Conservation (phyloP, 495 filamentous ascomycete species). For the Aspergillus nidulans region DNA sequence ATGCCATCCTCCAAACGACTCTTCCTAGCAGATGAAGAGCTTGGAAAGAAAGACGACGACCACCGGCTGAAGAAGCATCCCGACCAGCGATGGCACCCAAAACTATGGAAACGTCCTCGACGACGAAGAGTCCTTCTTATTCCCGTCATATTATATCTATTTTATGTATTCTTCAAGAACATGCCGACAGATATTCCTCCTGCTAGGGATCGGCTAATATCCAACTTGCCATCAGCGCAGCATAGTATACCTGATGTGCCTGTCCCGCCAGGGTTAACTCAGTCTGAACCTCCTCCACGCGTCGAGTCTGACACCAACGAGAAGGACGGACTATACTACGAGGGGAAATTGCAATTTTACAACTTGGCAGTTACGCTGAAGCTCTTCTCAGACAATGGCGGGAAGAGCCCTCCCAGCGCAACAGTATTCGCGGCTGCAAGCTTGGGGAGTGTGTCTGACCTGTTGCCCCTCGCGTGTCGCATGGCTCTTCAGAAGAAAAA, state of each 20-base stretch:
- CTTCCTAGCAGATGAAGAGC: slow-evolving; percentile 57
- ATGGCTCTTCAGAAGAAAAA: slow-evolving; percentile 45
- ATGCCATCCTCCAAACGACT: slow-evolving; percentile 45
- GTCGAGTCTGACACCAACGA: slow-evolving; percentile 20
- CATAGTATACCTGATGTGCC: slow-evolving; percentile 5
- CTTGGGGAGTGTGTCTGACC: slow-evolving; percentile 45
- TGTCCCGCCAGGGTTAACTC: slow-evolving; percentile 5
- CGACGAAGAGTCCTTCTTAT: slow-evolving; percentile 41
- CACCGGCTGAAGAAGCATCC: slow-evolving; percentile 36
- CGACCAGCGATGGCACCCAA: slow-evolving; percentile 23
- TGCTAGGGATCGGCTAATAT: slow-evolving; percentile 27
- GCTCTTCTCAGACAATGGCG: slow-evolving; percentile 23
- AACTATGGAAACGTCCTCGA: slow-evolving; percentile 33
- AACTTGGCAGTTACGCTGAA: slow-evolving; percentile 48
- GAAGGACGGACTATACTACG: slow-evolving; percentile 41
- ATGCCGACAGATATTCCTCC: slow-evolving; percentile 44
- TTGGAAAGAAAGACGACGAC: slow-evolving; percentile 68
- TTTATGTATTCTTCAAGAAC: slow-evolving; percentile 53
- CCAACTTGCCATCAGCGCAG: slow-evolving; percentile 20
- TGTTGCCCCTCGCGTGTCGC: slow-evolving; percentile 51
- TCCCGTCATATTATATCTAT: slow-evolving; percentile 35
- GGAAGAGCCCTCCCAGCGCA: slow-evolving; percentile 26
- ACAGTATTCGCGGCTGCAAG: slow-evolving; percentile 49
- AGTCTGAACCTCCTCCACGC: slow-evolving; percentile 13
- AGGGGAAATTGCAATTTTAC: slow-evolving; percentile 54